Conservation (phyloP, 371 early-diverging fungal genomes). For the Mortierella sp. region DNA sequence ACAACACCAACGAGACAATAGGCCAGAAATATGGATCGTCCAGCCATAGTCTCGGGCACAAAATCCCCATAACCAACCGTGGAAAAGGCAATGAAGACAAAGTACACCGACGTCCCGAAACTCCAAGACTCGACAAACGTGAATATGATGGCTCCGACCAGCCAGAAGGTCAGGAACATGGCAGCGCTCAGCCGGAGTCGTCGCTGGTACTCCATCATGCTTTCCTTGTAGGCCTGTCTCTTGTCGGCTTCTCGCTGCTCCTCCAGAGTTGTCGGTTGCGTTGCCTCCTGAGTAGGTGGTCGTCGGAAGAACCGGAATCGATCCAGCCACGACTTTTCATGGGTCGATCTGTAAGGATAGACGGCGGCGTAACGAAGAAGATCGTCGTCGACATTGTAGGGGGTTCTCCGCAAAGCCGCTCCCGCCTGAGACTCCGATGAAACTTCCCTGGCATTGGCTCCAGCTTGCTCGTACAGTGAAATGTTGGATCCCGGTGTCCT, state of each 20-base stretch:
- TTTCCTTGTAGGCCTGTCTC: slow-evolving; percentile 28
- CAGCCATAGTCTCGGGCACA: slow-evolving; percentile 33
- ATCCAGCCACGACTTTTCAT: too few relatives aligned
- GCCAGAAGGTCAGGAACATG: slow-evolving; percentile 41
- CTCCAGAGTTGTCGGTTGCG: neutral
- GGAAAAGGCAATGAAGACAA: slow-evolving; percentile 32
- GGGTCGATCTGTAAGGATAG: neutral
- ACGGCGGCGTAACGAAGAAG: slow-evolving; percentile 12
- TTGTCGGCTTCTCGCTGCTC: slow-evolving; percentile 32
- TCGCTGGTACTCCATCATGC: slow-evolving; percentile 35
- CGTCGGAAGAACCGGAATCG: neutral
- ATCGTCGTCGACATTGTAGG: neutral
- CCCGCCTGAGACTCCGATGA: neutral
- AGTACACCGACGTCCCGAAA: slow-evolving; percentile 36
- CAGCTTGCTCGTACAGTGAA: neutral
- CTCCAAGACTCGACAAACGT: slow-evolving; percentile 39
- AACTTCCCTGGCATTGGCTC: neutral
- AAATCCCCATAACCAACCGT: slow-evolving; percentile 46
- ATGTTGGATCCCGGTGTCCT: neutral
- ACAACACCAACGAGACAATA: slow-evolving; percentile 43
- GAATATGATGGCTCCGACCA: slow-evolving; percentile 38
- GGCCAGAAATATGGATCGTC: slow-evolving; percentile 32
- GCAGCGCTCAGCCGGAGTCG: slow-evolving; percentile 27
- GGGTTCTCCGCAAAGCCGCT: neutral
- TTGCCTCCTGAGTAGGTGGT: neutral